Conservation (phyloP, 257 asterid species). For the Ligustrum vulgare region DNA sequence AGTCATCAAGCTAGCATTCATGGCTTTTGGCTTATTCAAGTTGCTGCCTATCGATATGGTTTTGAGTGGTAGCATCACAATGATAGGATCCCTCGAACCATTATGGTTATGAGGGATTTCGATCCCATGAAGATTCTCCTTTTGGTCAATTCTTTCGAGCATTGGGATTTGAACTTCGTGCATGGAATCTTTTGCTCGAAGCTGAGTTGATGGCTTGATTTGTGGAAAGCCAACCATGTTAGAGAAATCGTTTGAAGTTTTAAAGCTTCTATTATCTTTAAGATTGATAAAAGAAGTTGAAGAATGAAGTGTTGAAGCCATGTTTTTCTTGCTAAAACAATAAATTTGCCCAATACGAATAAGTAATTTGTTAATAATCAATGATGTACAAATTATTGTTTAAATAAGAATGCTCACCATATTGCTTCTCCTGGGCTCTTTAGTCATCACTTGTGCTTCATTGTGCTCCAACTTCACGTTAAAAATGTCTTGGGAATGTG, state of each 20-base stretch:
- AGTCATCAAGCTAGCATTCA: slow-evolving; percentile 82
- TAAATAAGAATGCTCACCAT: no score
- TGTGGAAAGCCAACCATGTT: slow-evolving; percentile 47
- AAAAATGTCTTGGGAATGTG: no score
- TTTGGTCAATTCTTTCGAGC: slow-evolving; percentile 8
- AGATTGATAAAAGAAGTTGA: slow-evolving; percentile 56
- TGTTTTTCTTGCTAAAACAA: slow-evolving; percentile 22
- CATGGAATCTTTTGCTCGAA: slow-evolving; percentile 42
- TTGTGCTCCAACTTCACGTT: no score
- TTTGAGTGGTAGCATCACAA: slow-evolving; percentile 86
- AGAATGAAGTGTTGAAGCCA: slow-evolving; percentile 75
- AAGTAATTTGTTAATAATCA: no score
- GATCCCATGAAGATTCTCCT: no score
- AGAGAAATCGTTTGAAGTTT: slow-evolving; percentile 51
- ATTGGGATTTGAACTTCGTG: slow-evolving; percentile 38
- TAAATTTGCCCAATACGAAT: not conserved
- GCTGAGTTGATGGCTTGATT: slow-evolving; percentile 43
- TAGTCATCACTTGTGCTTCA: no score
- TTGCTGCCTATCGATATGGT: slow-evolving; percentile 56
- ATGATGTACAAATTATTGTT: no score
- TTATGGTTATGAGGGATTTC: no score
- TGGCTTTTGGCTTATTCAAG: slow-evolving; percentile 65
- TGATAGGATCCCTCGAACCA: slow-evolving; percentile 59
- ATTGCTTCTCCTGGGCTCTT: no score
- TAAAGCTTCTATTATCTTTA: slow-evolving; percentile 41